Base-by-base conservation (phyloP, 148 eudicot species). In the Spergularia bocconei region DNA sequence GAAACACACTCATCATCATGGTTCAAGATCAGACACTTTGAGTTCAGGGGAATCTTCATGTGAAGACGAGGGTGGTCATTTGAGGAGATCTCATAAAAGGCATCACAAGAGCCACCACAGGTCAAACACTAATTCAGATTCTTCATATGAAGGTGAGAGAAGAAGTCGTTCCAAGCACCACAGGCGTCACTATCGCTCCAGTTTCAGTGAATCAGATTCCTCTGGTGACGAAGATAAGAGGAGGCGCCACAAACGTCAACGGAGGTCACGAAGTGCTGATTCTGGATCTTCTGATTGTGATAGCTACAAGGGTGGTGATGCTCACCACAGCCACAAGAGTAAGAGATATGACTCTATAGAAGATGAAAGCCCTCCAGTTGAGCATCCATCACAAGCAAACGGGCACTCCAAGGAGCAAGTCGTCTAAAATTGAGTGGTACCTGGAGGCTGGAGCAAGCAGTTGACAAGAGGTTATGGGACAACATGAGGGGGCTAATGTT, bases 31-130 rank as follows among this genome's bases (percentile, higher is more conserved):
- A 1, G 81, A 63, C 48, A 56, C 77, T 75, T 83, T 85, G 44
- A 75, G 80, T 70, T 65, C 62, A 66, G 80, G 79, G 15, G 83
- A 82, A 48, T 77, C 81, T 39, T 82, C 88, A 1, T 73, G 83
- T 53, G 89, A 84, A 56, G 91, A 84, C 53, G 84, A 84, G 69
- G 67, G 25, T 39, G 75, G 59, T 61, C 82, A 60, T 56, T 41
- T 48, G 56, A 84, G 77, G 78, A 84, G 74, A 72, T 76, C 76
- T 48, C 82, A 68, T 36, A 66, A 75, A 74, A 87, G 77, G 74
- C 87, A 71, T 76, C 85, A 76, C 71, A 90, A 71, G 76, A 82
- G 29, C 77, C 87, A 85, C 76, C 87, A 87, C 54, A 65, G 75
- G 48, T 74, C 77, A 41, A 73, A 77, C 41, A 60, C 88, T 38